These are phyloP conservation scores for Capsicum pubescens DNA, from an alignment of 257 asterid species.

Conservation along the genomic window DNA sequence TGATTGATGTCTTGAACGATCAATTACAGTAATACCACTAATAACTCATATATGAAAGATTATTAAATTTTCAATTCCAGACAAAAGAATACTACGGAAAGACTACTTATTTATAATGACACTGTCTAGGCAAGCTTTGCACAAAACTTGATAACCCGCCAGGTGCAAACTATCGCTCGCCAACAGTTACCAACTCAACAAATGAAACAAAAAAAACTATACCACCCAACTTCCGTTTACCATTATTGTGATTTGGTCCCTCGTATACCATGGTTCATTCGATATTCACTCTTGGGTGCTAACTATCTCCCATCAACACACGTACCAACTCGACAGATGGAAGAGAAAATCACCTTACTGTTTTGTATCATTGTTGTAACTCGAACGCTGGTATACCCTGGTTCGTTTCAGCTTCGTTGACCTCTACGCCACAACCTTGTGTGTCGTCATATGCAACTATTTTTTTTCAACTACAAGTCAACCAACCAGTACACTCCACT, in stretches of 20 bases:
- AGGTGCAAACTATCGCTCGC: neutral
- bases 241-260: too few species aligned
- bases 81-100: neutral
- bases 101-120: neutral
- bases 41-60: neutral
- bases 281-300: too few species aligned
- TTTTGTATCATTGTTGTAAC: neutral
- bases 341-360: neutral
- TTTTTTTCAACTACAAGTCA: rapidly evolving
- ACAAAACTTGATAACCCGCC: neutral
- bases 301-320: neutral
- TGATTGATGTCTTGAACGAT: neutral
- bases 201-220: too few species aligned
- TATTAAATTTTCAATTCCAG: neutral
- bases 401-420: neutral
- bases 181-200: neutral
- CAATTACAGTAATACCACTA: neutral
- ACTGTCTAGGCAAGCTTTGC: neutral
- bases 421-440: rapidly evolving
- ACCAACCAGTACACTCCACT: too few species aligned
- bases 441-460: neutral
- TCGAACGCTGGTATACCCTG: neutral
- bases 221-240: too few species aligned
- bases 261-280: too few species aligned
- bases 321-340: rapidly evolving